A percentile compares a stretch with the other conserved stretches of the same genome.
Evolutionary conservation across 2,329 filamentous ascomycete species (phyloP).

Genomic region (Thermothelomyces thermophilus): DNA sequence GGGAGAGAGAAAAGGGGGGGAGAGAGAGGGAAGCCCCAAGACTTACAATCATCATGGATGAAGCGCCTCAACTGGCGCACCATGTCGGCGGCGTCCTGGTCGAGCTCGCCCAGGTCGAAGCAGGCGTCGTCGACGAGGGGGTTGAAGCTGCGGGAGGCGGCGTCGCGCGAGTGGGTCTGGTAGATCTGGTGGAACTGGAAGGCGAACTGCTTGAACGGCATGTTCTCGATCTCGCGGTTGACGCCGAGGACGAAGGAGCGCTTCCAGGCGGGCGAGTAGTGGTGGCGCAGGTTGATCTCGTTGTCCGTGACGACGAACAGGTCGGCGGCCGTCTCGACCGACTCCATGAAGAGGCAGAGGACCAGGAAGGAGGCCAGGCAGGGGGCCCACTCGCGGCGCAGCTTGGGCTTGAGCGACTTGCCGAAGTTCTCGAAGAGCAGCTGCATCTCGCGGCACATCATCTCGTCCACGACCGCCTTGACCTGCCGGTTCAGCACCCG

Average conservation of each 20-base stretch:
- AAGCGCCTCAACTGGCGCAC: slow-evolving; percentile 39
- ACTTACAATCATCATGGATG: slow-evolving; percentile 40
- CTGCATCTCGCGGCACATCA: slow-evolving; percentile 46
- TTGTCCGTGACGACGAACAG: slow-evolving; percentile 45
- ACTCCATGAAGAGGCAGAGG: slow-evolving; percentile 53
- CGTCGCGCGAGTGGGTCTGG: slow-evolving; percentile 48
- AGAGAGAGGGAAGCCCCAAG: not conserved
- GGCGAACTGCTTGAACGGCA: slow-evolving; percentile 55
- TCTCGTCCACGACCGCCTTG: slow-evolving; percentile 50
- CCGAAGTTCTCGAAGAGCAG: slow-evolving; percentile 47
- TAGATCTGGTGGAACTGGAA: slow-evolving; percentile 56
- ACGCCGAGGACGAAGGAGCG: slow-evolving; percentile 40
- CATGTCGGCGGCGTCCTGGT: slow-evolving; percentile 40
- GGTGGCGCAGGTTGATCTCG: slow-evolving; percentile 40
- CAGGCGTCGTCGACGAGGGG: slow-evolving; percentile 43
- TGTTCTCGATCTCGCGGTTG: slow-evolving; percentile 48
- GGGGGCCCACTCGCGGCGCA: slow-evolving; percentile 48
- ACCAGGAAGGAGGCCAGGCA: slow-evolving; percentile 51
- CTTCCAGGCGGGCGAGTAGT: slow-evolving; percentile 32
- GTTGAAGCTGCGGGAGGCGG: slow-evolving; percentile 46
- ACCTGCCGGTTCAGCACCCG: slow-evolving; percentile 51
- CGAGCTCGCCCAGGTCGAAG: slow-evolving; percentile 39
- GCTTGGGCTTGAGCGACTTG: slow-evolving; percentile 48
- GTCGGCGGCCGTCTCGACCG: slow-evolving; percentile 48
- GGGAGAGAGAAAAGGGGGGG: not conserved